A percentile compares a stretch with the other conserved stretches of the same genome.
These are phyloP conservation scores for Penicillium diatomitis DNA, from an alignment of 495 filamentous ascomycete species.

Conservation along the genomic window DNA sequence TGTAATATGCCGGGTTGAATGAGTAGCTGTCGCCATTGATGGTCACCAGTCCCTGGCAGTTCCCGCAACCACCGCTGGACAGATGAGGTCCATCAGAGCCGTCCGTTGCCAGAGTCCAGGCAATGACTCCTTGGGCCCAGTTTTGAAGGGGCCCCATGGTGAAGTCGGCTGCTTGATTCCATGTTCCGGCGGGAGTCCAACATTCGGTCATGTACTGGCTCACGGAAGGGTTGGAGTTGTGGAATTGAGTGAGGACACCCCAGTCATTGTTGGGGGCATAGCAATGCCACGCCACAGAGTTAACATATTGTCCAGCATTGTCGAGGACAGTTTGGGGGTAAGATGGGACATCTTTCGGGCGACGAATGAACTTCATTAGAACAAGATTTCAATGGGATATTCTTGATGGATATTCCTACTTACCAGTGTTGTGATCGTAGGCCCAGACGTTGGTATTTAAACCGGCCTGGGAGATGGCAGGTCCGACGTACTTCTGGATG, in stretches of 20 bases:
- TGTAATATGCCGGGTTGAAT: slow-evolving; percentile 44
- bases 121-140: slow-evolving; percentile 43
- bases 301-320: slow-evolving; percentile 31
- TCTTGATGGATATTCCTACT: not conserved
- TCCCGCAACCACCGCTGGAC: slow-evolving; percentile 35
- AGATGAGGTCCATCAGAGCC: slow-evolving; percentile 43
- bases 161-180: slow-evolving; percentile 44
- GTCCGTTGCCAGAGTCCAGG: slow-evolving; percentile 47
- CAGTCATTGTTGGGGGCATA: slow-evolving; percentile 41
- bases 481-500: slow-evolving; percentile 41
- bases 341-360: slow-evolving; percentile 20
- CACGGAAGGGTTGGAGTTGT: slow-evolving; percentile 32
- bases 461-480: slow-evolving; percentile 32
- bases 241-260: slow-evolving; percentile 41
- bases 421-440: slow-evolving; percentile 50
- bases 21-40: slow-evolving; percentile 37
- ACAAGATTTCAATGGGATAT: not conserved
- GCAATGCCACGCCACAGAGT: slow-evolving; percentile 49
- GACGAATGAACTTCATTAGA: not conserved
- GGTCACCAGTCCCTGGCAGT: slow-evolving; percentile 42
- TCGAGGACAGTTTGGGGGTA: slow-evolving; percentile 43
- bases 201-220: slow-evolving; percentile 54
- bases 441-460: slow-evolving; percentile 42
- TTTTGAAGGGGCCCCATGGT: slow-evolving; percentile 48
- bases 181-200: slow-evolving; percentile 39